Percentiles rank a stretch among this genome's conserved stretches.
Evolutionary conservation across 1,284 basidiomycete genomes (phyloP).

Genomic region (Irpex lacteus): DNA sequence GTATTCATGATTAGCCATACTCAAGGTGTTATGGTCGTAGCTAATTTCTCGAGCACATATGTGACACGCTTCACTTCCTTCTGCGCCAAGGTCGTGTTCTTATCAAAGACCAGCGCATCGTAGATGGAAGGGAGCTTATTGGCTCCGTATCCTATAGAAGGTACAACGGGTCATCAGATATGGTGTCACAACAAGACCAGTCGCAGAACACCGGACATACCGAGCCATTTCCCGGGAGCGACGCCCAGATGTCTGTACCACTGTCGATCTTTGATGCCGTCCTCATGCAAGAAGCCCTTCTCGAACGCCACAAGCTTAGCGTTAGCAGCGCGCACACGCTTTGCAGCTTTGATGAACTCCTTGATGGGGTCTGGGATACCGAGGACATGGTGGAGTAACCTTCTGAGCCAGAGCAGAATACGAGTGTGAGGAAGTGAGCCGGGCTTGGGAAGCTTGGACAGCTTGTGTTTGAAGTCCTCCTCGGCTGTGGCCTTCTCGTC

Average conservation of each 20-base stretch:
- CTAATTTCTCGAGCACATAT: conserved; percentile 43
- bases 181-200: not conserved
- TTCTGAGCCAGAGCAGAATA: conserved; percentile 16
- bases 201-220: conserved; percentile 37
- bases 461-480: conserved; percentile 22
- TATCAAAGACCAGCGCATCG: conserved; percentile 75
- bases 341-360: conserved; percentile 54
- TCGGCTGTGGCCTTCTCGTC: conserved; percentile 43
- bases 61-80: conserved; percentile 66
- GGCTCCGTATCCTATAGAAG: conserved; percentile 71
- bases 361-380: conserved; percentile 9
- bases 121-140: conserved; percentile 84
- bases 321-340: conserved; percentile 67
- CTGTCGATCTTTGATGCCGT: conserved; percentile 76
- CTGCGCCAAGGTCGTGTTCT: conserved; percentile 57
- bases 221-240: conserved; percentile 88
- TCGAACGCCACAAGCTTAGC: conserved; percentile 76
- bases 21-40: conserved; percentile 6
- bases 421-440: not conserved
- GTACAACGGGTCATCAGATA: not conserved
- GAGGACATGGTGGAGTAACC: conserved; percentile 16
- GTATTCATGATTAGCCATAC: not conserved
- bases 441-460: conserved; percentile 31
- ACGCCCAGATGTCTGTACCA: conserved; percentile 89
- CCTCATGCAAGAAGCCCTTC: conserved; percentile 78